phyloP scores from a whole-genome alignment of 164 flowering plant genomes.

The Aristolochia californica region DNA sequence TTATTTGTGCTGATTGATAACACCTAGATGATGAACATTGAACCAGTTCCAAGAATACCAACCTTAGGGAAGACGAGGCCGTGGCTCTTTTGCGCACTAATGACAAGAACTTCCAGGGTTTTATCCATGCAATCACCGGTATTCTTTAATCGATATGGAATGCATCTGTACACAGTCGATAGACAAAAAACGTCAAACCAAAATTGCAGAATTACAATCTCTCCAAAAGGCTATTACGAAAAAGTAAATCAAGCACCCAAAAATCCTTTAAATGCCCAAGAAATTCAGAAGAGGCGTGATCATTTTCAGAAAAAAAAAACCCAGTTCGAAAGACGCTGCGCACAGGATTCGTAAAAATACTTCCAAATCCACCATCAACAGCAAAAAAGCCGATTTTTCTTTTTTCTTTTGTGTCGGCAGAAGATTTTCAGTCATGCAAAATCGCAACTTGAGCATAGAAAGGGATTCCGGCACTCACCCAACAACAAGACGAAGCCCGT shows the following conservation, averaged over 20 bases:
- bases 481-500: conserved; percentile 12
- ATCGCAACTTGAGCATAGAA: neutral
- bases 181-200: neutral
- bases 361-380: no score
- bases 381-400: no score
- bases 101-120: conserved; percentile 46
- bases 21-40: no score
- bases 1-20: neutral
- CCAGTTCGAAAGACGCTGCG: no score
- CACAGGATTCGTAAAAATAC: no score
- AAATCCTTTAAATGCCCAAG: no score
- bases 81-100: conserved; percentile 49
- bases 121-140: neutral
- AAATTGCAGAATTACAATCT: no score
- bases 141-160: conserved; percentile 42
- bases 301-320: no score
- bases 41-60: conserved; percentile 1
- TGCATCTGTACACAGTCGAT: conserved; percentile 31
- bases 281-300: no score
- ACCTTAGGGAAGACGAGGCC: conserved; percentile 78
- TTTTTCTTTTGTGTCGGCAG: no score
- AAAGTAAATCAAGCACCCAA: no score
- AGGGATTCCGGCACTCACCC: conserved; percentile 10
- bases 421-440: neutral
- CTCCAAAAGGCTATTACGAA: no score